Conservation (phyloP, 495 filamentous ascomycete genomes). For the Letharia lupina region DNA sequence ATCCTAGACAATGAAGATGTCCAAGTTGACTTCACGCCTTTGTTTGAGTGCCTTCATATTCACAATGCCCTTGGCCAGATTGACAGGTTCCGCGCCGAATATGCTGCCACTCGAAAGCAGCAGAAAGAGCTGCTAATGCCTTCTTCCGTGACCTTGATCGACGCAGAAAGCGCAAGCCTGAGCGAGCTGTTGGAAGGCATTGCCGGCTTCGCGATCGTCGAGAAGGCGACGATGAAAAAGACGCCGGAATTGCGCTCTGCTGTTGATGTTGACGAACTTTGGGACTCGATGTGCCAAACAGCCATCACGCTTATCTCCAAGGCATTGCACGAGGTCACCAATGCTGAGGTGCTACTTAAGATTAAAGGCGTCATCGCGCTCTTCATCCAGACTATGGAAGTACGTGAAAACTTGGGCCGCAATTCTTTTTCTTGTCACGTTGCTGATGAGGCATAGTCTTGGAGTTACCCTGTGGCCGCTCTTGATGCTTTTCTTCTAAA, state of each 20-base stretch:
- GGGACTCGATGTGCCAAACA: slow-evolving; percentile 94
- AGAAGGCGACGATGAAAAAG: slow-evolving; percentile 84
- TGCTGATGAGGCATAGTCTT: slow-evolving; percentile 46
- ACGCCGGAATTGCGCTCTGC: slow-evolving; percentile 72
- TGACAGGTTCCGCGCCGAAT: slow-evolving; percentile 82
- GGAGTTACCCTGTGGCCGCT: slow-evolving; percentile 74
- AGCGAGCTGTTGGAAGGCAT: slow-evolving; percentile 86
- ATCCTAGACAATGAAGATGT: slow-evolving; percentile 88
- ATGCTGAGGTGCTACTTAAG: slow-evolving; percentile 77
- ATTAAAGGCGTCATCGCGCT: slow-evolving; percentile 87
- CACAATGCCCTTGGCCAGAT: slow-evolving; percentile 90
- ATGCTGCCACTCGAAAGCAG: slow-evolving; percentile 76
- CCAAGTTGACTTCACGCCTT: slow-evolving; percentile 85
- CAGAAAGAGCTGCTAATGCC: slow-evolving; percentile 90
- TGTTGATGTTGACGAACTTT: slow-evolving; percentile 89
- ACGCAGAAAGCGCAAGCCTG: slow-evolving; percentile 66
- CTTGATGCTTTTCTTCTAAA: slow-evolving; percentile 76
- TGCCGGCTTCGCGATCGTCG: slow-evolving; percentile 93
- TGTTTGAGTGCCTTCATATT: slow-evolving; percentile 94
- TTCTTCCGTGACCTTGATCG: slow-evolving; percentile 56
- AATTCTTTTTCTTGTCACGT: slow-evolving; percentile 3
- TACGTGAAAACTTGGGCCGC: slow-evolving; percentile 33
- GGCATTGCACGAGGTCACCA: slow-evolving; percentile 65
- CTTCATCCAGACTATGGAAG: slow-evolving; percentile 96
- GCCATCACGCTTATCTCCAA: slow-evolving; percentile 71